These are phyloP conservation scores for Lenwebbia sp. DNA, from an alignment of 345 rosid species.

Conservation along the genomic window DNA sequence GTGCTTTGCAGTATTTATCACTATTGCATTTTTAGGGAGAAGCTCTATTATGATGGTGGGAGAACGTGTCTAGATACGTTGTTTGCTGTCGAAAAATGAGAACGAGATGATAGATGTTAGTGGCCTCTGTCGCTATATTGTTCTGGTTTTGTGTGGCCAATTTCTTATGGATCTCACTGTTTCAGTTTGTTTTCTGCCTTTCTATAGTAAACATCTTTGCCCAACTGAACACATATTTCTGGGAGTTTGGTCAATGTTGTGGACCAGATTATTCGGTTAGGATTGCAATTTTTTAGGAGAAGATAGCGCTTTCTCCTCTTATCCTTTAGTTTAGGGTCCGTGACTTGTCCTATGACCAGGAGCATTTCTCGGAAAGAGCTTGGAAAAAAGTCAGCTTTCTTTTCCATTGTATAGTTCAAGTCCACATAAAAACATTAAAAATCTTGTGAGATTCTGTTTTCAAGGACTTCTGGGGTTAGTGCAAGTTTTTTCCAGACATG, in stretches of 20 bases:
- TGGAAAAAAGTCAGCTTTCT: not conserved
- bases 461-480: not conserved
- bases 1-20: not conserved
- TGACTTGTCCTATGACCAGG: not conserved
- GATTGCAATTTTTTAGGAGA: not conserved
- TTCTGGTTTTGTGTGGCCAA: not conserved
- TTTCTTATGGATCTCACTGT: not conserved
- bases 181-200: not conserved
- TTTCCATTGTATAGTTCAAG: not conserved
- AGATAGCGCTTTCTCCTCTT: not conserved
- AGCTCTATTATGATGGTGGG: not conserved
- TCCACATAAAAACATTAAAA: not conserved
- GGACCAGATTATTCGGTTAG: not conserved
- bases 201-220: not conserved
- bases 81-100: not conserved
- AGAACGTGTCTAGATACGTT: not conserved
- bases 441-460: not conserved
- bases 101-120: not conserved
- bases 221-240: not conserved
- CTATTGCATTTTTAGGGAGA: too few relatives aligned
- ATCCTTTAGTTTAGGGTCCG: not conserved
- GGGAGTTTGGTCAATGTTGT: not conserved
- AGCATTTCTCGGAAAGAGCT: not conserved
- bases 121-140: not conserved
- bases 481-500: not conserved